Evolutionary conservation across 2,329 filamentous ascomycete genomes (phyloP).

Genomic region (Teratosphaeria destructans): DNA sequence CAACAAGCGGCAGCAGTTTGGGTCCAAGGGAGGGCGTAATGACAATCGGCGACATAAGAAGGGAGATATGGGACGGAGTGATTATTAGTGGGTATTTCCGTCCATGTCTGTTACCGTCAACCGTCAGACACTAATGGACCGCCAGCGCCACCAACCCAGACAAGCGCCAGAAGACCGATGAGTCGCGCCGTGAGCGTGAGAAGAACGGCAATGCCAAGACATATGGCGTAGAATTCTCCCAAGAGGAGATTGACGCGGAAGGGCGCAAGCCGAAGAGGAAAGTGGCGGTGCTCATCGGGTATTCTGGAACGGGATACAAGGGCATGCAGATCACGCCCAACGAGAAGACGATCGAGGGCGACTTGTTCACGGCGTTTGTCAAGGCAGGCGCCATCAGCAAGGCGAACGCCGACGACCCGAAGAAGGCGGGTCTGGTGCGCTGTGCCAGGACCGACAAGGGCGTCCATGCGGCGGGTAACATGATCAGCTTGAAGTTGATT

Average conservation of each 20-base stretch:
- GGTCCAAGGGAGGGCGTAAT: slow-evolving; percentile 10
- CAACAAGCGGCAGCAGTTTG: slow-evolving; percentile 5
- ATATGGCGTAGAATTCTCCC: slow-evolving; percentile 42
- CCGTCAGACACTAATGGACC: background rate
- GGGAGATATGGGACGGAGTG: slow-evolving; percentile 55
- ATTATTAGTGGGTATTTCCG: slow-evolving; percentile 47
- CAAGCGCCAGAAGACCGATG: slow-evolving; percentile 34
- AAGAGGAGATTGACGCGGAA: slow-evolving; percentile 81
- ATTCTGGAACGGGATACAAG: slow-evolving; percentile 91
- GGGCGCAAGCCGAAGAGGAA: slow-evolving; percentile 87
- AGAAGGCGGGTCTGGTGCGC: slow-evolving; percentile 87
- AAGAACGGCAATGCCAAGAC: slow-evolving; percentile 31
- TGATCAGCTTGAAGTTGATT: slow-evolving; percentile 91
- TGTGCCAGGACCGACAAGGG: slow-evolving; percentile 97
- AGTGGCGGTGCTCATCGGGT: slow-evolving; percentile 89
- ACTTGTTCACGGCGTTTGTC: slow-evolving; percentile 86
- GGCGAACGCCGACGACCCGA: slow-evolving; percentile 90
- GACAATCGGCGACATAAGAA: slow-evolving; percentile 42
- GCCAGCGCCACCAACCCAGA: slow-evolving; percentile 36
- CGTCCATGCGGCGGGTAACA: slow-evolving; percentile 89
- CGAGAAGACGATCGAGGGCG: slow-evolving; percentile 88
- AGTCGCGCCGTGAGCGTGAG: slow-evolving; percentile 34
- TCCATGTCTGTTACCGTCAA: background rate
- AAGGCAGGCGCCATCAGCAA: slow-evolving; percentile 89
- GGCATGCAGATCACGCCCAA: slow-evolving; percentile 70